These are phyloP conservation scores for Tetrapisispora nanseiensis DNA, from an alignment of 805 yeast species.

Conservation along the genomic window DNA sequence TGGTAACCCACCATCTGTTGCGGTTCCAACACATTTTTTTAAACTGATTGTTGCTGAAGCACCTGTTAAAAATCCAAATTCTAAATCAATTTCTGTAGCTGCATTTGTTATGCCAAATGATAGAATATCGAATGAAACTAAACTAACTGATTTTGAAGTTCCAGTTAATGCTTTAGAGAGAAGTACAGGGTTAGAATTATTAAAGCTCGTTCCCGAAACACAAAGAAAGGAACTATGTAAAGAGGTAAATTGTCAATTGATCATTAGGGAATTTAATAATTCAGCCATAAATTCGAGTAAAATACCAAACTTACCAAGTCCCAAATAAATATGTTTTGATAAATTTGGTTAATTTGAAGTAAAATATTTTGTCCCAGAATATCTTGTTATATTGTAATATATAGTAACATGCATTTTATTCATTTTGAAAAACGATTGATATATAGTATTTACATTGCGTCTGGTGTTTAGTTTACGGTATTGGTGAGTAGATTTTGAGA, in stretches of 20 bases:
- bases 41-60: slow-evolving; percentile 81
- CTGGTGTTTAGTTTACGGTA: not conserved
- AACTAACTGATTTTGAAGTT: slow-evolving; percentile 68
- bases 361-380: too few species aligned
- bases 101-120: slow-evolving; percentile 93
- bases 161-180: slow-evolving; percentile 86
- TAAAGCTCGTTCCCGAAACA: slow-evolving; percentile 54
- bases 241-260: slow-evolving; percentile 69
- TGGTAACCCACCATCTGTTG: slow-evolving; percentile 92
- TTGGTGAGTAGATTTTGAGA: not conserved
- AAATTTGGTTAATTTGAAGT: too few species aligned
- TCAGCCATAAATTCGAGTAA: slow-evolving; percentile 24
- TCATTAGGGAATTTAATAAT: slow-evolving; percentile 66
- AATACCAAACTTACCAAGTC: slow-evolving; percentile 14
- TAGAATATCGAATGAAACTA: slow-evolving; percentile 59
- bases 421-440: not conserved
- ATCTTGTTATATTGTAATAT: slow-evolving; percentile 13
- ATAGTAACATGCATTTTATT: not conserved
- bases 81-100: slow-evolving; percentile 52
- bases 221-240: slow-evolving; percentile 59
- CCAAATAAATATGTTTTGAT: too few species aligned
- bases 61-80: slow-evolving; percentile 30
- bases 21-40: slow-evolving; percentile 96
- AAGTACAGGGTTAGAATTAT: slow-evolving; percentile 73
- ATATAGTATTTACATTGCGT: not conserved